A percentile compares a stretch with the other conserved stretches of the same genome.
phyloP scores from a whole-genome alignment of 495 filamentous ascomycete species.

The Neurospora tetrasperma region DNA sequence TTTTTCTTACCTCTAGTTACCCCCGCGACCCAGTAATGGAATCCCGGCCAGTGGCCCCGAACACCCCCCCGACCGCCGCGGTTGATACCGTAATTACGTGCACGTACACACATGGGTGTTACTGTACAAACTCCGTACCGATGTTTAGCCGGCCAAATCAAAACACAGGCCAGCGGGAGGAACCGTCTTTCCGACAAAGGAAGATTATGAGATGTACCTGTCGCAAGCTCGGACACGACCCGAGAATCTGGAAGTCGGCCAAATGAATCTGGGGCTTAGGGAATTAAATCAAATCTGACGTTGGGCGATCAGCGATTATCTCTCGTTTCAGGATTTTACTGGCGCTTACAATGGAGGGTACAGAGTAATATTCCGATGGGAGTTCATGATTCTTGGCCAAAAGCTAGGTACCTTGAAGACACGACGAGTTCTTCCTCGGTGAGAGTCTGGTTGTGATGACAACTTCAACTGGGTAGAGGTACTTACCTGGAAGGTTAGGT shows the following conservation, averaged over 20 bases:
- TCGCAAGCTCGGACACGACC: background rate
- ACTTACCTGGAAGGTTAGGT: background rate
- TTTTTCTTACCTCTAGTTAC: background rate
- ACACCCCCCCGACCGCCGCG: background rate
- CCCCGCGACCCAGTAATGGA: background rate
- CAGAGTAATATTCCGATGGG: background rate
- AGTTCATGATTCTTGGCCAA: background rate
- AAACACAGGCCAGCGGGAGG: background rate
- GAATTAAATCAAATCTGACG: background rate
- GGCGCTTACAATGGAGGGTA: background rate
- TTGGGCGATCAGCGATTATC: background rate
- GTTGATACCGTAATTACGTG: background rate
- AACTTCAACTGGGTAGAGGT: background rate
- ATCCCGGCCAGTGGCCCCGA: background rate
- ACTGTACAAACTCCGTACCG: background rate
- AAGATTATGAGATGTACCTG: background rate
- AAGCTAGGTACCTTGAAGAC: background rate
- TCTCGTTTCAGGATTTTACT: background rate
- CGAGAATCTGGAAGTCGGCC: background rate
- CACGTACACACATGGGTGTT: background rate
- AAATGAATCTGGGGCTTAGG: background rate
- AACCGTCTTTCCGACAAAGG: background rate
- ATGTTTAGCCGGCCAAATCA: background rate
- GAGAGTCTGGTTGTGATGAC: background rate
- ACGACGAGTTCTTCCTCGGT: background rate